These are phyloP conservation scores for Pseudopyricularia cyperi DNA, from an alignment of 2,329 filamentous ascomycete species.

Conservation along the genomic window DNA sequence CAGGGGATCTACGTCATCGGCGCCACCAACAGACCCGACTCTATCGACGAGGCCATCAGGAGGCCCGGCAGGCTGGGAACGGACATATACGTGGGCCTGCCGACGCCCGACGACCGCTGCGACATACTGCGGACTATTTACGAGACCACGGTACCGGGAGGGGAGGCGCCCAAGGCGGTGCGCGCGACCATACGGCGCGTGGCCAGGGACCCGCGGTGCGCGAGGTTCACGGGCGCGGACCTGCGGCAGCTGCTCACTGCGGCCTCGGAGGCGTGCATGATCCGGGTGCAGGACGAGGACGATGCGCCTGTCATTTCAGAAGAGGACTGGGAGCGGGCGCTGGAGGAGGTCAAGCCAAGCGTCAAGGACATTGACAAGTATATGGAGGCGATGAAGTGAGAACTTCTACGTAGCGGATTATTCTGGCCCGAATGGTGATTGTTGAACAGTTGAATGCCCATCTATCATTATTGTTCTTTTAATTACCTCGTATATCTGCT, in stretches of 20 bases:
- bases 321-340: conserved; percentile 39
- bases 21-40: conserved; percentile 88
- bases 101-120: conserved; percentile 59
- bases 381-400: background rate
- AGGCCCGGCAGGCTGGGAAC: conserved; percentile 82
- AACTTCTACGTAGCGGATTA: too few relatives aligned
- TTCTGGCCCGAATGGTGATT: too few relatives aligned
- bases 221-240: conserved; percentile 63
- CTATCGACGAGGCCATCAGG: conserved; percentile 92
- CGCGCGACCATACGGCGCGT: conserved; percentile 23
- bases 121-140: conserved; percentile 69
- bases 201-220: conserved; percentile 54
- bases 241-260: conserved; percentile 37
- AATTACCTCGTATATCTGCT: too few relatives aligned
- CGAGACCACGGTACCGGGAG: conserved; percentile 27
- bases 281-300: conserved; percentile 12
- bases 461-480: too few relatives aligned
- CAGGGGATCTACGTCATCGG: conserved; percentile 88
- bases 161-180: conserved; percentile 14
- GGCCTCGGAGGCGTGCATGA: conserved; percentile 23
- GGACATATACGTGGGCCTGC: conserved; percentile 63
- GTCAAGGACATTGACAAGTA: conserved; percentile 34
- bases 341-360: conserved; percentile 34
- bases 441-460: background rate
- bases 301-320: conserved; percentile 17